These are phyloP conservation scores for Annulohypoxylon nitens DNA, from an alignment of 495 filamentous ascomycete genomes.

Conservation along the genomic window DNA sequence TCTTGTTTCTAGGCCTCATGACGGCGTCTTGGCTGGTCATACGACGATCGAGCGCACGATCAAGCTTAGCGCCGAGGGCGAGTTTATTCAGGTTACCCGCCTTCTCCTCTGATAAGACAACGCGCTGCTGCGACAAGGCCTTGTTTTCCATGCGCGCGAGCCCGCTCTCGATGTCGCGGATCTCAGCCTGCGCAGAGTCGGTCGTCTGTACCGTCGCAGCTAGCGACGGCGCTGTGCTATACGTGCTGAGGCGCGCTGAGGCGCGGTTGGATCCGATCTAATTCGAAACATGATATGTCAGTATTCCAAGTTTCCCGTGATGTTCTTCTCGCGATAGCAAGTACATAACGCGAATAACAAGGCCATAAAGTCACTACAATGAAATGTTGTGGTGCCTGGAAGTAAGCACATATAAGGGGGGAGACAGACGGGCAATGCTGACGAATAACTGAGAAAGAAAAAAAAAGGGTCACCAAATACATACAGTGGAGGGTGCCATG, in stretches of 20 bases:
- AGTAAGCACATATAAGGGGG: neutral
- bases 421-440: conserved; percentile 1
- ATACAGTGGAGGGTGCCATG: conserved; percentile 77
- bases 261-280: conserved; percentile 64
- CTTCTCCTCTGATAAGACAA: conserved; percentile 84
- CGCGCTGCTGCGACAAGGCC: conserved; percentile 85
- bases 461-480: conserved; percentile 48
- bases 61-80: conserved; percentile 92
- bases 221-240: conserved; percentile 79
- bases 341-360: neutral
- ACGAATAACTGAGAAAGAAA: conserved; percentile 12
- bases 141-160: conserved; percentile 94
- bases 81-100: conserved; percentile 87
- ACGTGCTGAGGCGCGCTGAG: conserved; percentile 84
- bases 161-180: conserved; percentile 83
- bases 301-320: neutral
- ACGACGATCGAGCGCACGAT: conserved; percentile 88
- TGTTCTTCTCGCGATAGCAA: neutral
- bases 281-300: neutral
- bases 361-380: neutral
- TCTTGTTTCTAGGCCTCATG: conserved; percentile 70
- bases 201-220: conserved; percentile 70
- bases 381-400: neutral
- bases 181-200: conserved; percentile 76
- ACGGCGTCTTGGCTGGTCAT: conserved; percentile 94